These are phyloP conservation scores for Annulohypoxylon stygium DNA, from an alignment of 495 filamentous ascomycete genomes.

Conservation along the genomic window DNA sequence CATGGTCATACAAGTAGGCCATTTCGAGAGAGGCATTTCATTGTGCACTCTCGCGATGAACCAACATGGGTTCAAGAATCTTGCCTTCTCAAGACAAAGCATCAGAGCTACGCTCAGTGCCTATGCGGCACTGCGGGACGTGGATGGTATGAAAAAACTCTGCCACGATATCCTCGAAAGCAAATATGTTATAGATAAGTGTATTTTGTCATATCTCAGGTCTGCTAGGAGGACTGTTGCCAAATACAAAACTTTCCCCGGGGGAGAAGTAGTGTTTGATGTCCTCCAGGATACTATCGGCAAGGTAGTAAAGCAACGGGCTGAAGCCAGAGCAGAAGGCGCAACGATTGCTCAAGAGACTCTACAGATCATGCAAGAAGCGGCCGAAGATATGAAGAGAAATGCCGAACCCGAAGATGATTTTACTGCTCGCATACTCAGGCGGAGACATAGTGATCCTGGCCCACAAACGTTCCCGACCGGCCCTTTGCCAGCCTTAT, in stretches of 20 bases:
- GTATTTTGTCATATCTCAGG: slow-evolving; percentile 51
- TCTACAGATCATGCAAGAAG: slow-evolving; percentile 37
- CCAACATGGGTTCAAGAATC: slow-evolving; percentile 38
- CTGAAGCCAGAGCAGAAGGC: neutral
- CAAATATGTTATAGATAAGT: slow-evolving; percentile 48
- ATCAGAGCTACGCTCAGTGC: slow-evolving; percentile 57
- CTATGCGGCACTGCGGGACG: slow-evolving; percentile 54
- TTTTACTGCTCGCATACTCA: neutral
- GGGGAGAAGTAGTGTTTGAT: slow-evolving; percentile 21
- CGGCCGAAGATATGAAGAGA: slow-evolving; percentile 24
- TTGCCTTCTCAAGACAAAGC: slow-evolving; percentile 54
- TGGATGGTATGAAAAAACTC: slow-evolving; percentile 50
- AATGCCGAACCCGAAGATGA: neutral
- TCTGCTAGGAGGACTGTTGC: slow-evolving; percentile 45
- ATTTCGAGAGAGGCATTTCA: slow-evolving; percentile 51
- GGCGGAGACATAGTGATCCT: too few species aligned
- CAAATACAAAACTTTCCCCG: slow-evolving; percentile 12
- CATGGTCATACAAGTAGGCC: slow-evolving; percentile 48
- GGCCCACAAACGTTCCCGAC: too few species aligned
- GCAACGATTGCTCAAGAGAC: slow-evolving; percentile 26
- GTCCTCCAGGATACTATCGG: slow-evolving; percentile 27
- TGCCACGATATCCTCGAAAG: slow-evolving; percentile 48
- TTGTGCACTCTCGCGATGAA: slow-evolving; percentile 55
- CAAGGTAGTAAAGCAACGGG: neutral
- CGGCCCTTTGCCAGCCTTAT: too few species aligned